A percentile compares a stretch with the other conserved stretches of the same genome.
These are phyloP conservation scores for Alternaria sp. DNA, from an alignment of 2,329 filamentous ascomycete genomes.

Conservation along the genomic window DNA sequence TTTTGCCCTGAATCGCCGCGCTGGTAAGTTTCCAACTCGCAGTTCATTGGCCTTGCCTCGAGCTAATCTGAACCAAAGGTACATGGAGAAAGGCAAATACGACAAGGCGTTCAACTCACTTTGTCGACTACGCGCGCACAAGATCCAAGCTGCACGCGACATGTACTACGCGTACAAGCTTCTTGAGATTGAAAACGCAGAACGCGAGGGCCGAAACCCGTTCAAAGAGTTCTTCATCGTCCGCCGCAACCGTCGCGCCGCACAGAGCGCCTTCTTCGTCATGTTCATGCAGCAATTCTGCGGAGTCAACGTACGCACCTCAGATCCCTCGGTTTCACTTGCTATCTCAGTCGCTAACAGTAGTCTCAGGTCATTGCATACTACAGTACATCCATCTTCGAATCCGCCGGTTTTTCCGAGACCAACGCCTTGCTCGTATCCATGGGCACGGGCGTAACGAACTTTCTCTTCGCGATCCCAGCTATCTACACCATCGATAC, in stretches of 20 bases:
- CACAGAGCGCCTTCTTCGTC: conserved; percentile 41
- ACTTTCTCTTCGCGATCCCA: conserved; percentile 55
- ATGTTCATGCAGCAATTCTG: conserved; percentile 49
- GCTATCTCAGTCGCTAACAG: background rate
- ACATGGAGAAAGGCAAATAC: conserved; percentile 45
- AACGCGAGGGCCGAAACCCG: conserved; percentile 40
- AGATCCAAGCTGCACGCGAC: conserved; percentile 62
- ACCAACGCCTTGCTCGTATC: conserved; percentile 48
- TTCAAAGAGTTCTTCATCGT: conserved; percentile 44
- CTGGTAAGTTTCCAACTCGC: conserved; percentile 22
- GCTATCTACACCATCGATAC: conserved; percentile 53
- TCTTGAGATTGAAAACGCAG: conserved; percentile 44
- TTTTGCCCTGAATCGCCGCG: conserved; percentile 39
- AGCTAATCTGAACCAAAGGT: conserved; percentile 19
- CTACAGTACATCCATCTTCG: conserved; percentile 38
- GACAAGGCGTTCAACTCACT: conserved; percentile 40
- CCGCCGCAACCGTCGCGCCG: conserved; percentile 43
- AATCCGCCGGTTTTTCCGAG: conserved; percentile 42
- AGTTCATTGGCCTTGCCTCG: background rate
- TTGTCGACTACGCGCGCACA: conserved; percentile 61
- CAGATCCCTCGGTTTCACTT: background rate
- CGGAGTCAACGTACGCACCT: conserved; percentile 25
- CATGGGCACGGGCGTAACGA: conserved; percentile 54
- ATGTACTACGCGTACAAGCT: conserved; percentile 58
- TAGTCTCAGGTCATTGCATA: conserved; percentile 31